These are phyloP conservation scores for Myriosclerotinia scirpicola DNA, from an alignment of 2,329 filamentous ascomycete genomes.

Conservation along the genomic window DNA sequence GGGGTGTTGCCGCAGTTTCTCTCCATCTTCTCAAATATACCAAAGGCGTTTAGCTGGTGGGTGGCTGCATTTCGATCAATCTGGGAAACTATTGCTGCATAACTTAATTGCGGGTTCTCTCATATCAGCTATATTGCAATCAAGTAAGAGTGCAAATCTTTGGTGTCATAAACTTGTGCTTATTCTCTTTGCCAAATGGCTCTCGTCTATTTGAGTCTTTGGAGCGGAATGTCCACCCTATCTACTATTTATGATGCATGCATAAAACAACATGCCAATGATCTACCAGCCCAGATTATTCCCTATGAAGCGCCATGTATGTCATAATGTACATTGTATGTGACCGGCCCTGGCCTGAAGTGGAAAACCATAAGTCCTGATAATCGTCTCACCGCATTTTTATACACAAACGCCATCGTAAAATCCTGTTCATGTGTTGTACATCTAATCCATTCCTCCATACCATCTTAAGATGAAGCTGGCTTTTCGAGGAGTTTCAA, in stretches of 20 bases:
- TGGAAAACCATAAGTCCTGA: slow-evolving; percentile 15
- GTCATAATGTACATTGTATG: slow-evolving; percentile 21
- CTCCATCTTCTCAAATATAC: slow-evolving; percentile 18
- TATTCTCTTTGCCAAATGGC: slow-evolving; percentile 6
- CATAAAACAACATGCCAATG: slow-evolving; percentile 3
- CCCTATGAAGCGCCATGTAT: slow-evolving; percentile 17
- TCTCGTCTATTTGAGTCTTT: slow-evolving; percentile 9
- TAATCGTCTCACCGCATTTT: slow-evolving; percentile 17
- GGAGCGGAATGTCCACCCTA: slow-evolving; percentile 19
- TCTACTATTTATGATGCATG: not conserved
- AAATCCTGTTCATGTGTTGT: slow-evolving; percentile 22
- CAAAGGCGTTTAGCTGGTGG: slow-evolving; percentile 20
- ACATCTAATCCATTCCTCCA: not conserved
- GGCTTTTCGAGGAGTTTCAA: slow-evolving; percentile 38
- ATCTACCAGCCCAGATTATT: slow-evolving; percentile 11
- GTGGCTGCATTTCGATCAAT: slow-evolving; percentile 3
- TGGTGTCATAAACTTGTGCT: not conserved
- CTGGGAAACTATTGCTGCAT: not conserved
- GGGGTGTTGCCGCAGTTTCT: slow-evolving; percentile 4
- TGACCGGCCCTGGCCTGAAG: slow-evolving; percentile 7
- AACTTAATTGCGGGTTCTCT: not conserved
- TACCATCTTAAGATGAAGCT: slow-evolving; percentile 32
- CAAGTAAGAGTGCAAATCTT: not conserved
- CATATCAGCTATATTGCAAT: not conserved
- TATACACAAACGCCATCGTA: slow-evolving; percentile 31